Base-by-base conservation (phyloP, 306 rosid genomes). In the Comarum palustre region DNA sequence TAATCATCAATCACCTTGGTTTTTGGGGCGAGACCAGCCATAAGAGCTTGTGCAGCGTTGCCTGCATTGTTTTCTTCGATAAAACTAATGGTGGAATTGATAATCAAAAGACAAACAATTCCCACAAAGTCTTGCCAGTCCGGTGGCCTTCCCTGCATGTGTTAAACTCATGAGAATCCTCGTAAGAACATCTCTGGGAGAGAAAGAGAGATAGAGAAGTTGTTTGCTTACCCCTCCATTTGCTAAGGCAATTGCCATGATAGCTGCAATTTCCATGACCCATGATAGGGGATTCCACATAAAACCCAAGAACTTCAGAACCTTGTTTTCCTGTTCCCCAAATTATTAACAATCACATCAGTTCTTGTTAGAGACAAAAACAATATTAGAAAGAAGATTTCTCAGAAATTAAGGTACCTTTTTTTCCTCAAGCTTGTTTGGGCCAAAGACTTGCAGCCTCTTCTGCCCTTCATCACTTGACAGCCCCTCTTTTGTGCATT, bases 11-110 rank as follows among this genome's bases (percentile, higher is more conserved):
- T 61, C 51, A 88, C 96, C 93, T 88, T 93, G 12, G 98, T 74
- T 86, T 93, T 93, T 60, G 96, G 95, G 17, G 98, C 98, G 79
- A 93, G 98, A 55, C 98, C 96, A 4, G 98, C 96, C 98, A 93
- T 93, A 48, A 93, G 96, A 38, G 98, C 96, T 52, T 86, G 87
- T 20, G 98, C 98, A 27, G 98, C 98, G 77, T 93, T 93, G 58
- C 98, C 98, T 15, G 98, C 97, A 68, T 90, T 93, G 83, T 93
- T 90, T 77, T 93, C 98, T 80, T 93, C 98, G 3, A 93, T 82
- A 48, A 93, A 93, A 71, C 96, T 90, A 31, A 93, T 93, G 64
- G 98, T 89, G 42, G 98, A 93, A 84, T 93, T 93, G 73, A 90
- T 78, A n/a, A 93, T 0, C 5, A 93, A 85, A 79, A 93, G 70